phyloP scores from a whole-genome alignment of 495 filamentous ascomycete species.

The Acidiella bohemica region DNA sequence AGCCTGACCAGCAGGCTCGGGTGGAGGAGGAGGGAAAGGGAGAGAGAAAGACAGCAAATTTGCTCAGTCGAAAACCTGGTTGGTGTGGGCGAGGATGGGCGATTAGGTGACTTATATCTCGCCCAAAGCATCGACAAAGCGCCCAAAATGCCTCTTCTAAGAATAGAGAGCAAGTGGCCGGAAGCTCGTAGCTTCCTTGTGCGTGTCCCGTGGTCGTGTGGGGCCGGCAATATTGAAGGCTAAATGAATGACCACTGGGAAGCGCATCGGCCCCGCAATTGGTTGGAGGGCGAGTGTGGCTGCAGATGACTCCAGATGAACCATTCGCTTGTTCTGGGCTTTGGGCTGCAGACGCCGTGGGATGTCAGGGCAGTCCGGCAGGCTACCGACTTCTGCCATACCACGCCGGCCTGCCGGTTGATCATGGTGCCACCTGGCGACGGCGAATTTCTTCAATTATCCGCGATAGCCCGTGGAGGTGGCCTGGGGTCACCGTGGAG shows the following conservation, averaged over 20 bases:
- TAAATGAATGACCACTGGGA: constrained; percentile 19
- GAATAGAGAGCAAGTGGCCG: background rate
- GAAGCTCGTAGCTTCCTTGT: background rate
- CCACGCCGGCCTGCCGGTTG: background rate
- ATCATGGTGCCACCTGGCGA: no score
- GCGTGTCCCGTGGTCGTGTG: background rate
- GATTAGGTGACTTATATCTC: constrained; percentile 28
- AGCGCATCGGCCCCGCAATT: no score
- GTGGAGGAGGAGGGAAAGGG: background rate
- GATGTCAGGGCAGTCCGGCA: no score
- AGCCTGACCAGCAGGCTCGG: constrained; percentile 27
- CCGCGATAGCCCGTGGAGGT: no score
- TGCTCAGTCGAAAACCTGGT: constrained; percentile 21
- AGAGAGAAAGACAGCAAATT: constrained; percentile 29
- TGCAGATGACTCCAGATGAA: constrained; percentile 5
- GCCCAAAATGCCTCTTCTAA: constrained; percentile 25
- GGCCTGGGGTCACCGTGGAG: no score
- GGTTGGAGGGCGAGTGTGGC: no score
- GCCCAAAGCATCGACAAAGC: constrained; percentile 20
- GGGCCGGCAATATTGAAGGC: constrained; percentile 5
- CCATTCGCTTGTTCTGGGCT: constrained; percentile 1
- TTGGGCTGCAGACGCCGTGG: constrained; percentile 5
- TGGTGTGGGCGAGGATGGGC: constrained; percentile 4
- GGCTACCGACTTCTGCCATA: no score
- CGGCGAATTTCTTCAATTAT: no score